A percentile compares a stretch with the other conserved stretches of the same genome.
These are phyloP conservation scores for Sporothrix curviconia DNA, from an alignment of 2,329 filamentous ascomycete genomes.

Conservation along the genomic window DNA sequence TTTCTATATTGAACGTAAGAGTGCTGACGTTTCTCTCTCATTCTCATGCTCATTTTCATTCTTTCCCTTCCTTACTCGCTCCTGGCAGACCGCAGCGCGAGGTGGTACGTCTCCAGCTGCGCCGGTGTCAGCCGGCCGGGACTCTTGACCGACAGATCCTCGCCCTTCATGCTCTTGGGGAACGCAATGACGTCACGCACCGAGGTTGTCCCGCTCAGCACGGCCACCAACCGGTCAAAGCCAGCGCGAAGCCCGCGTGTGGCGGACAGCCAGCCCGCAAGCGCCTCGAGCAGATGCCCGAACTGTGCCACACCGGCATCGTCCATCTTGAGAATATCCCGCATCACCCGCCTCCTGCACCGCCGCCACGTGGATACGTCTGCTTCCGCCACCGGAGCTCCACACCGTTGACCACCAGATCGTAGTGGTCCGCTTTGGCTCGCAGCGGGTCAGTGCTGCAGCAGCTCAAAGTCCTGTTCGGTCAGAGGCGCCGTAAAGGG, in stretches of 20 bases:
- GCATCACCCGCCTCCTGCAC: slow-evolving; percentile 82
- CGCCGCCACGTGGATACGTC: slow-evolving; percentile 78
- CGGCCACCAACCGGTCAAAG: slow-evolving; percentile 77
- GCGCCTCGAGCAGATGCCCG: slow-evolving; percentile 72
- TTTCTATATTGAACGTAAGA: too few species aligned
- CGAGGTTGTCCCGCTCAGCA: slow-evolving; percentile 69
- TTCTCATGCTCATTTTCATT: neutral
- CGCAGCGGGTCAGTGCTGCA: slow-evolving; percentile 65
- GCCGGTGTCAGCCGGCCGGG: slow-evolving; percentile 62
- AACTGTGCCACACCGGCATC: slow-evolving; percentile 71
- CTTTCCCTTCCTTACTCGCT: neutral
- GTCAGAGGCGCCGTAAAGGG: slow-evolving; percentile 87
- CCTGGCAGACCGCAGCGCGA: slow-evolving; percentile 21
- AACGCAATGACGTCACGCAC: slow-evolving; percentile 95
- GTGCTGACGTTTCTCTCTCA: too few species aligned
- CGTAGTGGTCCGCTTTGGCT: slow-evolving; percentile 82
- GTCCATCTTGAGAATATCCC: slow-evolving; percentile 74
- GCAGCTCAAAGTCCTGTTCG: slow-evolving; percentile 62
- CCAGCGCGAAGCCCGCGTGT: slow-evolving; percentile 87
- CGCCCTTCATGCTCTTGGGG: slow-evolving; percentile 85
- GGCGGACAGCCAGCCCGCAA: slow-evolving; percentile 85
- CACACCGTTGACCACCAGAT: slow-evolving; percentile 90
- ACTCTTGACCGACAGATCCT: slow-evolving; percentile 75
- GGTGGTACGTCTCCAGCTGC: slow-evolving; percentile 42
- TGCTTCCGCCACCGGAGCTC: slow-evolving; percentile 89